phyloP scores from a whole-genome alignment of 2,329 filamentous ascomycete species.

The Pseudogymnoascus sp. region DNA sequence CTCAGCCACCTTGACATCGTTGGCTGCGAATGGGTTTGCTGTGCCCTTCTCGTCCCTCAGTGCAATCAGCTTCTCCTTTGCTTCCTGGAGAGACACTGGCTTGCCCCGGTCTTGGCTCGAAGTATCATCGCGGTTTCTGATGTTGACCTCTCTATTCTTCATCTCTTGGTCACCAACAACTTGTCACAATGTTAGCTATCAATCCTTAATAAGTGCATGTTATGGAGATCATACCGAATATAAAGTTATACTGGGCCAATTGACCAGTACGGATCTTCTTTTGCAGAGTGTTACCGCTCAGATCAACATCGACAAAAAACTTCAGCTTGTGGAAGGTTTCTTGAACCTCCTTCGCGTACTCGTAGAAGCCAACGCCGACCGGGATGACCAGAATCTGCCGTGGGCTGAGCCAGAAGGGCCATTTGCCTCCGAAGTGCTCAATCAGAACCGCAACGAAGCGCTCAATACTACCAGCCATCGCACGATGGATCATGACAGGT shows the following conservation, averaged over 20 bases:
- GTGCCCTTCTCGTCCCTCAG: slow-evolving; percentile 39
- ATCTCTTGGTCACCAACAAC: slow-evolving; percentile 56
- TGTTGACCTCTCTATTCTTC: slow-evolving; percentile 51
- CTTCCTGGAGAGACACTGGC: slow-evolving; percentile 47
- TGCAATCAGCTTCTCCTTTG: slow-evolving; percentile 44
- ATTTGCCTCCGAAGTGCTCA: slow-evolving; percentile 80
- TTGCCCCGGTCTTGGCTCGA: slow-evolving; percentile 53
- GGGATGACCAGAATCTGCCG: slow-evolving; percentile 73
- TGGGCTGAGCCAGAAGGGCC: slow-evolving; percentile 85
- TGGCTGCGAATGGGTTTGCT: slow-evolving; percentile 30
- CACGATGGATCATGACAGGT: slow-evolving; percentile 81
- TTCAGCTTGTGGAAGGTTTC: slow-evolving; percentile 55
- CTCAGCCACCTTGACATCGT: not conserved
- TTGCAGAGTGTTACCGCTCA: slow-evolving; percentile 71
- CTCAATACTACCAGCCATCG: slow-evolving; percentile 65
- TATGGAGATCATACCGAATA: slow-evolving; percentile 48
- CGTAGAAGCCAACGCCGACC: slow-evolving; percentile 61
- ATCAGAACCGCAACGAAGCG: slow-evolving; percentile 66
- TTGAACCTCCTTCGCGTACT: slow-evolving; percentile 69
- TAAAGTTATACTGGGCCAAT: slow-evolving; percentile 74
- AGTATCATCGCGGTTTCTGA: slow-evolving; percentile 55
- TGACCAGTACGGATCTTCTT: slow-evolving; percentile 85
- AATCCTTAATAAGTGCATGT: not conserved
- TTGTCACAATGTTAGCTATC: slow-evolving; percentile 19
- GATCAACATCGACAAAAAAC: slow-evolving; percentile 63